Conservation (phyloP, 2,329 filamentous ascomycete genomes). For the Fusarium heterosporum region DNA sequence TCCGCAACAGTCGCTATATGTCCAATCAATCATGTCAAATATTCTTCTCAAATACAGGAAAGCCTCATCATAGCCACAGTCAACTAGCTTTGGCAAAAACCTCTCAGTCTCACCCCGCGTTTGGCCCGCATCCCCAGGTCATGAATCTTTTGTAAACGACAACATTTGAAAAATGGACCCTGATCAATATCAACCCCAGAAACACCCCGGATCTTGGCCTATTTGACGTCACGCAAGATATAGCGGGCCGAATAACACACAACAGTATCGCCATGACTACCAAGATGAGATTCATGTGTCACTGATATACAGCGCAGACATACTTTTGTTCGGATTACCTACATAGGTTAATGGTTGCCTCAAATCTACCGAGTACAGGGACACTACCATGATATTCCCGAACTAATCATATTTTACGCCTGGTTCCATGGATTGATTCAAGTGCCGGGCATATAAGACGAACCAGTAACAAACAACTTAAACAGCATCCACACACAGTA, state of each 20-base stretch:
- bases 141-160: conserved; percentile 4
- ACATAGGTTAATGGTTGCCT: neutral
- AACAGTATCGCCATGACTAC: conserved; percentile 5
- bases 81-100: conserved; percentile 3
- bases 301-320: neutral
- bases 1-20: neutral
- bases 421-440: neutral
- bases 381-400: neutral
- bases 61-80: neutral
- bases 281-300: neutral
- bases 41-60: neutral
- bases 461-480: neutral
- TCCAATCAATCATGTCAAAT: neutral
- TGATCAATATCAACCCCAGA: conserved; percentile 12
- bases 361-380: neutral
- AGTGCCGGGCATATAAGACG: neutral
- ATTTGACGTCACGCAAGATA: conserved; percentile 38
- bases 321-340: conserved; percentile 3
- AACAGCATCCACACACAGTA: neutral
- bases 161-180: neutral
- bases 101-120: conserved; percentile 14
- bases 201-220: conserved; percentile 7
- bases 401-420: neutral
- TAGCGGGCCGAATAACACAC: conserved; percentile 32
- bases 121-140: neutral